Base-by-base conservation (phyloP, 768 basidiomycete genomes). In the Lactifluus piperatus region DNA sequence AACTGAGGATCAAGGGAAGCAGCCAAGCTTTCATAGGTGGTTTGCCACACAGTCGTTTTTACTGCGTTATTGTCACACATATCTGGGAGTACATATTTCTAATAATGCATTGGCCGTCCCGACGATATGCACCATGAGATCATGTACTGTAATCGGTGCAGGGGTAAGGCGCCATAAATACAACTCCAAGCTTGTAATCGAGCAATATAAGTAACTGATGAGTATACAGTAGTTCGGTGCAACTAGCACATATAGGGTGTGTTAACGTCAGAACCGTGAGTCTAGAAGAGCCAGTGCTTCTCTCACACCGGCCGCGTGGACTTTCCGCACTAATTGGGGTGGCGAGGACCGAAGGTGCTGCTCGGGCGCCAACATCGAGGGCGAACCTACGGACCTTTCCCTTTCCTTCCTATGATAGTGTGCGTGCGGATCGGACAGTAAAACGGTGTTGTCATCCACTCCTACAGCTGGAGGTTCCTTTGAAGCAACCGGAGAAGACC, bases 221-320 rank as follows among this genome's bases (percentile, higher is more conserved):
- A 5, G 22, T n/a, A 47, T 41, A n/a, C n/a, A n/a, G n/a, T n/a
- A 27, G 44, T 47, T 30, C 16, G 4, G 34, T 46, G 22, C 52
- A 44, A 30, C 13, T 51, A 41, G 22, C 37, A 30, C 27, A 34
- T 29, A 16, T 24, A 11, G 49, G 43, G 43, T 24, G 41, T 27
- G 11, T n/a, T 56, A 32, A 37, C 49, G 18, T 62, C 61, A 58
- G 36, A 71, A 75, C 53, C 71, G 71, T 18, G 71, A 69, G 67
- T 93, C 89, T 37, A 93, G 76, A 26, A 92, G 69, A 58, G 84
- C 82, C 24, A 92, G 71, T 6, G 89, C 90, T 63, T 90, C 86
- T 52, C 76, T 80, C 29, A 93, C 86, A 18, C 82, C 86, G 57
- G 86, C 85, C 18, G 82, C 75, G 60, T 81, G 81, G 14, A 92